Percentiles rank a stretch among this genome's conserved stretches.
Conservation (phyloP, 495 filamentous ascomycete genomes). For the Penicillium flavigenum region DNA sequence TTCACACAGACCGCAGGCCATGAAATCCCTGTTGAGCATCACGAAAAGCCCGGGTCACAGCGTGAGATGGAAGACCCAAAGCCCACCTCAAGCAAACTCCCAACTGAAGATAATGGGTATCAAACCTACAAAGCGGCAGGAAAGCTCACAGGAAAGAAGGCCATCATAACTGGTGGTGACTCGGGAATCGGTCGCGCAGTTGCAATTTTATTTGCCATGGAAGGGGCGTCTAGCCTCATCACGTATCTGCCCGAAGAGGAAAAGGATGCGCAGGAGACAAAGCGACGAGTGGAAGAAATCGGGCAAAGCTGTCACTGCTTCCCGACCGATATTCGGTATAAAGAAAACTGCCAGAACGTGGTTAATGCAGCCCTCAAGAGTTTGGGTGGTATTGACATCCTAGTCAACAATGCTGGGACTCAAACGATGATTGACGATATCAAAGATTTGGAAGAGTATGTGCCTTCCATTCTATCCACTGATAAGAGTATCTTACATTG, state of each 20-base stretch:
- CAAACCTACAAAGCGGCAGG: conserved; percentile 75
- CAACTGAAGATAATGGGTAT: conserved; percentile 67
- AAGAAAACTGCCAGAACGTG: conserved; percentile 66
- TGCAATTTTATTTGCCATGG: conserved; percentile 78
- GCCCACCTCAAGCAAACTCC: conserved; percentile 64
- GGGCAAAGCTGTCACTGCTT: conserved; percentile 62
- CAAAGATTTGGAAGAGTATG: conserved; percentile 67
- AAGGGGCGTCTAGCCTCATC: conserved; percentile 75
- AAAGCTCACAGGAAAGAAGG: conserved; percentile 72
- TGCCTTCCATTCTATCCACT: background rate
- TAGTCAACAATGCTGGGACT: conserved; percentile 79
- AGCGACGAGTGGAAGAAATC: conserved; percentile 61
- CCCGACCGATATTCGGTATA: conserved; percentile 59
- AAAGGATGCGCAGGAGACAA: conserved; percentile 73
- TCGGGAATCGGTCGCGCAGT: conserved; percentile 78
- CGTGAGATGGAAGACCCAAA: conserved; percentile 59
- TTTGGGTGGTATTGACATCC: conserved; percentile 71
- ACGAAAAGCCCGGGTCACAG: conserved; percentile 68
- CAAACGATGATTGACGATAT: conserved; percentile 77
- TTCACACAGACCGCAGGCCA: conserved; percentile 51
- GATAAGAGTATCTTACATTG: background rate
- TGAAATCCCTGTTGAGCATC: conserved; percentile 64
- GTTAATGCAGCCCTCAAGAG: conserved; percentile 61
- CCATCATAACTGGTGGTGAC: conserved; percentile 81
- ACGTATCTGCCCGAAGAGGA: conserved; percentile 76